These are phyloP conservation scores for Xylariaceae sp. DNA, from an alignment of 2,329 filamentous ascomycete species.

Conservation along the genomic window DNA sequence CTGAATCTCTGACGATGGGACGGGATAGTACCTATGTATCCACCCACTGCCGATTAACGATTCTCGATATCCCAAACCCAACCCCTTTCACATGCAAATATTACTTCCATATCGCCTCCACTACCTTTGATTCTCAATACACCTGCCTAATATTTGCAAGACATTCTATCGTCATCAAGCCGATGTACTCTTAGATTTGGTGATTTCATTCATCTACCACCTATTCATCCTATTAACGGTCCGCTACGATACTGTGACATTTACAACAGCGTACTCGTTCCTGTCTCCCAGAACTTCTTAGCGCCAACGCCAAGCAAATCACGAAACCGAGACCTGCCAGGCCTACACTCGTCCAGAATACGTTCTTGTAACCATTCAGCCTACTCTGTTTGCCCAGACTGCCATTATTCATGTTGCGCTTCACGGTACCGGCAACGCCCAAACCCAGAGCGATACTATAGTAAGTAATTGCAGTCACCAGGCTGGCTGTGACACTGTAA, in stretches of 20 bases:
- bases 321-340: constrained; percentile 32
- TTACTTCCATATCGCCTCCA: no score
- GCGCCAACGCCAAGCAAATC: constrained; percentile 25
- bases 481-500: constrained; percentile 28
- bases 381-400: constrained; percentile 17
- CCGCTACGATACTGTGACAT: constrained; percentile 5
- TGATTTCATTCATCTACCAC: no score
- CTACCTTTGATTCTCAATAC: no score
- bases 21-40: no score
- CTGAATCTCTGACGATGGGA: no score
- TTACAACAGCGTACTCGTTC: constrained; percentile 1
- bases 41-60: no score
- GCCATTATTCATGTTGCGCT: constrained; percentile 46
- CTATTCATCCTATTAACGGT: constrained; percentile 1
- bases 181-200: no score
- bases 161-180: no score
- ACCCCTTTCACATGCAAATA: constrained; percentile 11
- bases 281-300: constrained; percentile 6
- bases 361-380: constrained; percentile 33
- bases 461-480: constrained; percentile 63
- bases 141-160: no score
- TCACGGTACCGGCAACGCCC: constrained; percentile 69
- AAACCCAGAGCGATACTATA: constrained; percentile 71
- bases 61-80: no score
- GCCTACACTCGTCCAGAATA: constrained; percentile 32